Evolutionary conservation across 768 basidiomycete species (phyloP), one percentile per base, ranked within the genome.

Genomic region (Podaxis sp.): DNA sequence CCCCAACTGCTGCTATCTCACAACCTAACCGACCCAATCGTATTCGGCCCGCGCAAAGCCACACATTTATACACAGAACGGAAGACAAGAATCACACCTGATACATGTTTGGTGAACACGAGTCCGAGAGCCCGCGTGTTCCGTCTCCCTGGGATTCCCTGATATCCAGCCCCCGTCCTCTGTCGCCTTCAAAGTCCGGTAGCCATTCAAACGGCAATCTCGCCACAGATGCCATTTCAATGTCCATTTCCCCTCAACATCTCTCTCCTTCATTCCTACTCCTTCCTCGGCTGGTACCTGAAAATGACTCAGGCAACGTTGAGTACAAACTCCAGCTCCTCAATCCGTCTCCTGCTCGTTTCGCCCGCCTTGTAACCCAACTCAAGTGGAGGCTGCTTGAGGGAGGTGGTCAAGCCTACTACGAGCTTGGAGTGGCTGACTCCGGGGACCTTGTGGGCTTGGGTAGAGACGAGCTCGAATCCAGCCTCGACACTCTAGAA

Each of bases 261-360:
- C 46, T 55, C 27, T 50, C 52, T 23, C 52, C 59, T 36, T 55
- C 59, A 3, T 53, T 53, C 2, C 40, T 61, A 14, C 59, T 61
- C 21, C 52, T 61, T 55, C 89, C 89, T 0, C 83, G 84, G 51
- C 83, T 93, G 6, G 83, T 86, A 4, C 90, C 91, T 1, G 92
- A 94, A 68, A 81, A 82, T 18, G 91, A 94, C 67, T 78, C 90
- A 73, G 94, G 94, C 7, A 95, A 94, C 68, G 86, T 97, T 61
- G 94, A 97, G 73, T 97, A 97, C 79, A 97, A 97, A 73, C 83
- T 96, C 36, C 92, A 94, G 71, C 86, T 96, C 21, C 82, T 94
- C 42, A 79, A 86, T 52, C 92, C 94, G 0, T 80, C 90, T 13
- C 83, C 85, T 0, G 80, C 85, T 3, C 90, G 91, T 50, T 92